Base-by-base conservation (phyloP, 495 filamentous ascomycete species). In the Glutinoglossum americanum region DNA sequence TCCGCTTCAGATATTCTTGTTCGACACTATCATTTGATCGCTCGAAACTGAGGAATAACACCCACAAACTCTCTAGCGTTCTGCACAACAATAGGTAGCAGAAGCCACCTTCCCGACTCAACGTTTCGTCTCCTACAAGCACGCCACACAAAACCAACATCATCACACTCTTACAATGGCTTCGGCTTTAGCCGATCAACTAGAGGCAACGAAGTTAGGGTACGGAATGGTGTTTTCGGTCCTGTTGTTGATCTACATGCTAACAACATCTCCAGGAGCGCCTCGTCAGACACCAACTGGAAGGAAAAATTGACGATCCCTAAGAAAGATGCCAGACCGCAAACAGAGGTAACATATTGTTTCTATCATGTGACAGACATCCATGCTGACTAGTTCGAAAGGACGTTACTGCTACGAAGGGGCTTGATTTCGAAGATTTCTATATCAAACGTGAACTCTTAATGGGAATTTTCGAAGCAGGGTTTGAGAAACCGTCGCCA, bases 381-480 rank as follows among this genome's bases (percentile, higher is more conserved):
- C 21, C 11, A 17, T 28, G 7, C 10, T 48, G 21, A 33, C 44
- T 4, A 21, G 0, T 26, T 6, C 17, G 19, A 58, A 56, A 95
- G 86, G 92, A 99, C 81, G 92, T 99, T 45, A 96, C 89, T 48
- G 85, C 84, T 57, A 97, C 89, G 3, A 99, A 95, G 73, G 92
- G 92, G 56, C 75, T 97, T 59, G 92, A 97, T 59, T 99, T 94
- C 62, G 92, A 97, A 66, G 89, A 99, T 59, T 94, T 99, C 63
- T 83, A 82, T 59, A 83, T 97, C 65, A 93, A 92, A 69, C 81
- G 92, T 57, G 86, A 94, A 63, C 75, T 99, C 30, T 78, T 99
- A 72, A 97, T 96, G 89, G 92, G 92, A 33, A 96, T 99, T 57
- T 97, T 97, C 69, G 93, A 96, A 71, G 92, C 92, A 62, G 92